Conservation (phyloP, 2,329 filamentous ascomycete species). For the Geosmithia putterillii region DNA sequence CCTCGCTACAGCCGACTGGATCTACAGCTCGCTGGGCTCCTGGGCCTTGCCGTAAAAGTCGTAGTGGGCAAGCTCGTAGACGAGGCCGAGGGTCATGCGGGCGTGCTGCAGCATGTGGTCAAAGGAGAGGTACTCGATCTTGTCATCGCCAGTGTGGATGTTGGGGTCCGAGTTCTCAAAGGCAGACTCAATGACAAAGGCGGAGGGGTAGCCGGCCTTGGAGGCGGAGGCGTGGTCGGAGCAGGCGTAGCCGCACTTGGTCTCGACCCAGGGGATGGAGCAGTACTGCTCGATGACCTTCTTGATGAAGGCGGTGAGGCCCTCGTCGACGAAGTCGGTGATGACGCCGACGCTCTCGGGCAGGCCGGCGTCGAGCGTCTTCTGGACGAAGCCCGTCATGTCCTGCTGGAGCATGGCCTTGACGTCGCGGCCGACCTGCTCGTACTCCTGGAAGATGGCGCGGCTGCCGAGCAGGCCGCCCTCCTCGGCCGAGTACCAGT, state of each 20-base stretch:
- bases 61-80: slow-evolving; percentile 73
- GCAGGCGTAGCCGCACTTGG: slow-evolving; percentile 80
- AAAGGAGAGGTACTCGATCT: slow-evolving; percentile 63
- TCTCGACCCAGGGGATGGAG: slow-evolving; percentile 73
- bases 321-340: slow-evolving; percentile 76
- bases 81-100: slow-evolving; percentile 69
- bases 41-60: slow-evolving; percentile 40
- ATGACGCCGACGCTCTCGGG: slow-evolving; percentile 85
- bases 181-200: slow-evolving; percentile 64
- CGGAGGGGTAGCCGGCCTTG: slow-evolving; percentile 62
- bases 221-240: slow-evolving; percentile 63
- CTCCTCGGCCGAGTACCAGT: slow-evolving; percentile 91
- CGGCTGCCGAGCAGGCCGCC: slow-evolving; percentile 79
- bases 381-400: slow-evolving; percentile 85
- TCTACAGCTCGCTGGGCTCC: slow-evolving; percentile 22
- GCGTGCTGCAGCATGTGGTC: slow-evolving; percentile 90
- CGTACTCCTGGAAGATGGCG: slow-evolving; percentile 76
- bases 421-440: slow-evolving; percentile 58
- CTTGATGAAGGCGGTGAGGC: slow-evolving; percentile 83
- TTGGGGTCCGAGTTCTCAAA: slow-evolving; percentile 55
- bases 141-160: slow-evolving; percentile 60
- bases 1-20: no score
- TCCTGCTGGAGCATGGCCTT: slow-evolving; percentile 98
- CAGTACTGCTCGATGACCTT: slow-evolving; percentile 53
- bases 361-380: slow-evolving; percentile 70